These are phyloP conservation scores for Epichloe elymi DNA, from an alignment of 2,329 filamentous ascomycete species.

Conservation along the genomic window DNA sequence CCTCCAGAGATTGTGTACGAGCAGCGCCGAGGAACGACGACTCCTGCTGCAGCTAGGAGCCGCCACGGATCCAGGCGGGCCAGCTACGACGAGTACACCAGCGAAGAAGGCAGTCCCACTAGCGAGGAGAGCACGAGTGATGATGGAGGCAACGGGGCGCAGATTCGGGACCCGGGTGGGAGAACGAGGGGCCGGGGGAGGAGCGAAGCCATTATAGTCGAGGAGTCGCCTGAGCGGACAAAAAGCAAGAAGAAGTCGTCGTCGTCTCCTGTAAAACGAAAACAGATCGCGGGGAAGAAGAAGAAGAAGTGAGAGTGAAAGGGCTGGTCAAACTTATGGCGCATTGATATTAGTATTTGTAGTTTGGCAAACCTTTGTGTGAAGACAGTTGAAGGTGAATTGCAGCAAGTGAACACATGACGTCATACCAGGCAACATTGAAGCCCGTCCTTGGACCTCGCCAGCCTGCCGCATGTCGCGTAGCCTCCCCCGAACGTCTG, in stretches of 20 bases:
- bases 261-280: conserved; percentile 31
- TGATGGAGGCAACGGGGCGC: conserved; percentile 22
- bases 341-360: neutral
- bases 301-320: conserved; percentile 16
- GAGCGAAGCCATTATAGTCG: conserved; percentile 27
- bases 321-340: neutral
- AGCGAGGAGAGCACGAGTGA: conserved; percentile 25
- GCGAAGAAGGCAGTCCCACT: conserved; percentile 21
- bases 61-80: conserved; percentile 16
- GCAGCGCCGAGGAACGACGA: conserved; percentile 13
- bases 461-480: too few species aligned
- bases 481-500: too few species aligned
- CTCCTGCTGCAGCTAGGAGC: conserved; percentile 20
- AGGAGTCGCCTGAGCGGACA: conserved; percentile 20
- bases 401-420: too few species aligned
- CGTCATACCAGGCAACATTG: too few species aligned
- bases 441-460: too few species aligned
- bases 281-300: conserved; percentile 14
- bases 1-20: conserved; percentile 16
- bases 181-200: conserved; percentile 10
- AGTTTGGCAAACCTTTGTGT: neutral
- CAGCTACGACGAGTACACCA: conserved; percentile 20
- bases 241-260: conserved; percentile 29
- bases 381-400: neutral
- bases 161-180: conserved; percentile 14